These are phyloP conservation scores for Boeremia exigua DNA, from an alignment of 2,329 filamentous ascomycete species.

Conservation along the genomic window DNA sequence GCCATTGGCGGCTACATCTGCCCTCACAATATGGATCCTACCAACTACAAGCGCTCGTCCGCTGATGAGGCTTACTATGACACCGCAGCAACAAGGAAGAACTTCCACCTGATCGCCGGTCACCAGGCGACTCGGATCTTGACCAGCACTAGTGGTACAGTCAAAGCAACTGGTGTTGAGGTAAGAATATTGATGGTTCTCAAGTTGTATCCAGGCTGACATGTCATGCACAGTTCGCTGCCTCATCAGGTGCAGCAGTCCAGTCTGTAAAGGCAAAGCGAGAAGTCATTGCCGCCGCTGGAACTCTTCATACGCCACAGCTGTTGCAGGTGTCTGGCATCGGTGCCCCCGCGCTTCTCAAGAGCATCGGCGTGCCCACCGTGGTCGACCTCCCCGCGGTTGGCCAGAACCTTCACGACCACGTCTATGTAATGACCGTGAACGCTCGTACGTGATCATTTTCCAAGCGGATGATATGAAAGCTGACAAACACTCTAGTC, in stretches of 20 bases:
- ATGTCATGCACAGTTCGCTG: slow-evolving; percentile 12
- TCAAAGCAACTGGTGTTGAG: slow-evolving; percentile 28
- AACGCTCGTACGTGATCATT: slow-evolving; percentile 16
- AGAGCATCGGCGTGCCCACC: slow-evolving; percentile 24
- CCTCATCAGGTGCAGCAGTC: slow-evolving; percentile 16
- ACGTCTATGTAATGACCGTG: slow-evolving; percentile 18
- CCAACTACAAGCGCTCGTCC: slow-evolving; percentile 23
- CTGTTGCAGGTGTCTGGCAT: slow-evolving; percentile 38
- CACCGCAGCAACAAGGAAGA: slow-evolving; percentile 21
- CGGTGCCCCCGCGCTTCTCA: slow-evolving; percentile 29
- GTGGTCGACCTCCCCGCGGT: slow-evolving; percentile 35
- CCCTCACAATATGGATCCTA: slow-evolving; percentile 27
- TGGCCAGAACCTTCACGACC: slow-evolving; percentile 35
- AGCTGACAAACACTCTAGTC: slow-evolving; percentile 9
- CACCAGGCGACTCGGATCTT: slow-evolving; percentile 25
- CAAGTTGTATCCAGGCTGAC: neutral
- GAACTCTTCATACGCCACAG: slow-evolving; percentile 35
- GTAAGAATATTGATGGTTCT: neutral
- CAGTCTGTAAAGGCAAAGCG: slow-evolving; percentile 25
- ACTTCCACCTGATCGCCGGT: slow-evolving; percentile 28
- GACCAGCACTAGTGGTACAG: slow-evolving; percentile 10
- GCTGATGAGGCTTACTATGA: slow-evolving; percentile 31
- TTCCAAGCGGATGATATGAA: neutral
- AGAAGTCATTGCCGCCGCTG: slow-evolving; percentile 36
- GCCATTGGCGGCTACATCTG: slow-evolving; percentile 30